phyloP scores from a whole-genome alignment of 2,329 filamentous ascomycete genomes.

The Arthrocladium fulminans region DNA sequence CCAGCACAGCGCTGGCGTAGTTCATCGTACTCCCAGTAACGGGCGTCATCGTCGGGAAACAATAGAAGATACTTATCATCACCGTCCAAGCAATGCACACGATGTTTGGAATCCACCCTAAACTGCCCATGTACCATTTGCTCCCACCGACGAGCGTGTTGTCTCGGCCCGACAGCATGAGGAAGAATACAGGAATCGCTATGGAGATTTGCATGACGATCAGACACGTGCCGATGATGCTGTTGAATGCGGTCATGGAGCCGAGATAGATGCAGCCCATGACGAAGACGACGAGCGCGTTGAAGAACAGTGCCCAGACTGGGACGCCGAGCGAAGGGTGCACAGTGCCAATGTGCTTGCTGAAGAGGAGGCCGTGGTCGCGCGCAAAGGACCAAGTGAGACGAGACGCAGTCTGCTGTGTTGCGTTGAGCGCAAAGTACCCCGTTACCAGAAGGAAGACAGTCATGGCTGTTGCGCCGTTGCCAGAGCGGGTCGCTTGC shows the following conservation, averaged over 20 bases:
- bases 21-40: slow-evolving; percentile 33
- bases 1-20: slow-evolving; percentile 33
- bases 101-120: slow-evolving; percentile 26
- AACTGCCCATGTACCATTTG: slow-evolving; percentile 15
- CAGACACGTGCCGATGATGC: slow-evolving; percentile 23
- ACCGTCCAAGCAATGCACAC: slow-evolving; percentile 22
- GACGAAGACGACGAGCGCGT: slow-evolving; percentile 21
- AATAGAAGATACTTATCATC: slow-evolving; percentile 25
- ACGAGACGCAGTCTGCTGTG: slow-evolving; percentile 25
- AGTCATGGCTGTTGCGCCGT: slow-evolving; percentile 19
- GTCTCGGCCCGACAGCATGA: slow-evolving; percentile 24
- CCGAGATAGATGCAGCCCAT: slow-evolving; percentile 26
- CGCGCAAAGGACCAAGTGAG: slow-evolving; percentile 27
- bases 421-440: slow-evolving; percentile 23
- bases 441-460: slow-evolving; percentile 11
- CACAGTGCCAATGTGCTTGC: slow-evolving; percentile 14
- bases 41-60: slow-evolving; percentile 28
- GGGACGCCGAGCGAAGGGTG: slow-evolving; percentile 21
- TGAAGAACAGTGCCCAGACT: slow-evolving; percentile 22
- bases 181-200: slow-evolving; percentile 24
- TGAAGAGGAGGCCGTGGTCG: slow-evolving; percentile 21
- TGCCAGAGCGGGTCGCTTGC: slow-evolving; percentile 16
- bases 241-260: slow-evolving; percentile 25
- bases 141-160: neutral
- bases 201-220: slow-evolving; percentile 19